These are phyloP conservation scores for Sapria himalayana DNA, from an alignment of 345 rosid species.

Conservation along the genomic window DNA sequence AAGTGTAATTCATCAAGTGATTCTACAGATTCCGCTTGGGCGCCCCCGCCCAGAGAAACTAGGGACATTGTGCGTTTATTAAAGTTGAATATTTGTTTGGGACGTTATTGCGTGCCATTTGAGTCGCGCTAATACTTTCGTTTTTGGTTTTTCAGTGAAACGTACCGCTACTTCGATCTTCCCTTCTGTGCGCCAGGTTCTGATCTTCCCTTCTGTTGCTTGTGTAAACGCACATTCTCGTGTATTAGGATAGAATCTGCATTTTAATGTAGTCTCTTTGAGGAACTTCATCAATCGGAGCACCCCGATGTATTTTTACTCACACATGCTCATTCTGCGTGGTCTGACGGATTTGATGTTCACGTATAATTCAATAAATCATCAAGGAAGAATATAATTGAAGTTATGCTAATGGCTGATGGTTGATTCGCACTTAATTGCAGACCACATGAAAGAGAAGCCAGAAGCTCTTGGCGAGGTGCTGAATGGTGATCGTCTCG, in stretches of 20 bases:
- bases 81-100: too few species aligned
- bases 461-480: constrained; percentile 87
- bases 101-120: too few species aligned
- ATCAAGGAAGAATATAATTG: too few species aligned
- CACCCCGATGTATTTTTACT: too few species aligned
- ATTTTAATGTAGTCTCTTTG: neutral
- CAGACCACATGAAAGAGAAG: constrained; percentile 55
- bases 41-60: too few species aligned
- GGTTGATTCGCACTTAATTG: constrained; percentile 3
- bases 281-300: neutral
- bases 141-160: constrained; percentile 30
- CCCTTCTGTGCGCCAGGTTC: constrained; percentile 62
- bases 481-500: constrained; percentile 68
- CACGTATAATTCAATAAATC: neutral
- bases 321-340: neutral
- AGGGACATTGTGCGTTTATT: too few species aligned
- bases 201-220: neutral
- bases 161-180: constrained; percentile 67
- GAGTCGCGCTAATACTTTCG: neutral
- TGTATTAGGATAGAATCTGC: neutral
- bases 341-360: neutral
- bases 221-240: neutral
- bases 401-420: too few species aligned
- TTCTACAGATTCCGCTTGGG: too few species aligned
- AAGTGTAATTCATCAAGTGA: too few species aligned